phyloP scores from a whole-genome alignment of 192 early-diverging fungal species.

The Coemansia sp. region DNA sequence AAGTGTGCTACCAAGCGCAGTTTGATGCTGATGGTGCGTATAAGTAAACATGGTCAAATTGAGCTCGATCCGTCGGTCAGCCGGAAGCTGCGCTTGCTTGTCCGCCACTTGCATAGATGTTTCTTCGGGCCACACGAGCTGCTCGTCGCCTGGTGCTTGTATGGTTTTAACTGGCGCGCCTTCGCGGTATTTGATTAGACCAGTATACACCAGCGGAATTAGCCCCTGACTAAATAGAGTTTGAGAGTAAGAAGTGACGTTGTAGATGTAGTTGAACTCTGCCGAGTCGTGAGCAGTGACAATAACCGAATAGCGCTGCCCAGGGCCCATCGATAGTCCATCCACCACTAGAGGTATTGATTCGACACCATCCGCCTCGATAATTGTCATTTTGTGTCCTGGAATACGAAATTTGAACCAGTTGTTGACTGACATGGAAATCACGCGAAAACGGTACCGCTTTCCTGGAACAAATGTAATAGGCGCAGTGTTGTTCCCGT shows the following conservation, averaged over 20 bases:
- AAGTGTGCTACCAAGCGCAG: not conserved
- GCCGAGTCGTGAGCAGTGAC: constrained; percentile 63
- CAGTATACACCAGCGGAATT: constrained; percentile 33
- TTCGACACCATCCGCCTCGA: constrained; percentile 74
- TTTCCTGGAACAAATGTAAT: constrained; percentile 69
- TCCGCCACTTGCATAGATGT: constrained; percentile 9
- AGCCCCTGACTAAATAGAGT: constrained; percentile 59
- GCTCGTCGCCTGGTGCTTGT: not conserved
- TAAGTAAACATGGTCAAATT: not conserved
- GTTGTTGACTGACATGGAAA: constrained; percentile 67
- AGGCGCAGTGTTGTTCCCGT: constrained; percentile 49
- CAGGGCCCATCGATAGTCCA: constrained; percentile 36
- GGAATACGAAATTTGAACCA: constrained; percentile 50
- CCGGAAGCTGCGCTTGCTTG: constrained; percentile 11
- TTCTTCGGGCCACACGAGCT: constrained; percentile 19
- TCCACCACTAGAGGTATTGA: constrained; percentile 51
- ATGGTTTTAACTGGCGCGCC: constrained; percentile 6
- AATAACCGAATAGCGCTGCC: constrained; percentile 75
- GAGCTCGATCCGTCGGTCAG: not conserved
- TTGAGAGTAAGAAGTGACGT: constrained; percentile 8
- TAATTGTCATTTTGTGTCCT: constrained; percentile 69
- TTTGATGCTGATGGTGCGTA: not conserved
- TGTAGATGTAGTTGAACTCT: constrained; percentile 62
- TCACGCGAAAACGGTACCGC: constrained; percentile 73
- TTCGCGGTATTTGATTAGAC: constrained; percentile 13